Conservation (phyloP, 225 moss, liverwort and hornwort genomes). For the Sphagnum tenellum region DNA sequence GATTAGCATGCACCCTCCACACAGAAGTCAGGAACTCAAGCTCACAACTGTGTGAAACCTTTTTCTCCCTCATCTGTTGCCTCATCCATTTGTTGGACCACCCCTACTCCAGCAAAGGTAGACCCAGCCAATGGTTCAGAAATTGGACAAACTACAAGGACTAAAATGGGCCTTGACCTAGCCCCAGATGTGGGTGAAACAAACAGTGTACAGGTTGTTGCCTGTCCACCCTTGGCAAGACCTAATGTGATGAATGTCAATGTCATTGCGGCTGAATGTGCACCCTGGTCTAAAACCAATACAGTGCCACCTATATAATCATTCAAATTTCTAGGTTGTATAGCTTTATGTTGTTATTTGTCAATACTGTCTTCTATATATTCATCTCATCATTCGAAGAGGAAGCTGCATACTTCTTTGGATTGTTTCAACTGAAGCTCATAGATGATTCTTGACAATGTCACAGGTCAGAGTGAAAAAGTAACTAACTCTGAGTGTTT, state of each 20-base stretch:
- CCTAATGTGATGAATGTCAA: conserved; percentile 77
- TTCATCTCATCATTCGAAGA: too few species aligned
- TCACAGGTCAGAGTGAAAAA: too few species aligned
- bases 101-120: conserved; percentile 17
- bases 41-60: conserved; percentile 35
- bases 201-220: conserved; percentile 27
- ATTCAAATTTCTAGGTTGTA: too few species aligned
- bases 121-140: conserved; percentile 35
- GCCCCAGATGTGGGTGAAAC: conserved; percentile 14
- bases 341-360: too few species aligned
- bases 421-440: too few species aligned
- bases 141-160: conserved; percentile 7
- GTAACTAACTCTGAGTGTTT: too few species aligned
- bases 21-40: conserved; percentile 11
- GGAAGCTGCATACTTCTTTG: too few species aligned
- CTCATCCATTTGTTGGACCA: conserved; percentile 13
- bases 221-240: conserved; percentile 59
- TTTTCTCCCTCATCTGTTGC: too few species aligned
- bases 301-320: too few species aligned
- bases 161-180: too few species aligned
- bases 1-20: conserved; percentile 45
- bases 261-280: conserved; percentile 77
- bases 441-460: too few species aligned
- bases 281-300: conserved; percentile 94
- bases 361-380: too few species aligned